Evolutionary conservation across 2,329 filamentous ascomycete genomes (phyloP).

Genomic region (Phoma sp.): DNA sequence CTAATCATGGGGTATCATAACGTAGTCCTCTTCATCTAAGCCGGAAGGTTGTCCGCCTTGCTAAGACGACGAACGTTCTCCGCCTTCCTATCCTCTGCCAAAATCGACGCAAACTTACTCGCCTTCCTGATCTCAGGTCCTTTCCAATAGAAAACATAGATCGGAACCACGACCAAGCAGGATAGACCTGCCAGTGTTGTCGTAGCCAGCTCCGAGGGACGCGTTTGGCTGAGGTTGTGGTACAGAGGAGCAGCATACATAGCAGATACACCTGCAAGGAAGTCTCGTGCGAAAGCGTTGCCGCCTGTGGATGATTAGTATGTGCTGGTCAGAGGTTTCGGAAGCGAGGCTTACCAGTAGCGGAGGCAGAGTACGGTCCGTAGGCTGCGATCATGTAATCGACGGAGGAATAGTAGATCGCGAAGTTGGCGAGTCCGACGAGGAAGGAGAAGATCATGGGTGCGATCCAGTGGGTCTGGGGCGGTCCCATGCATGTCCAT

Average conservation of each 20-base stretch:
- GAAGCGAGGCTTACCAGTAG: conserved; percentile 63
- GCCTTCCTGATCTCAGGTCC: conserved; percentile 59
- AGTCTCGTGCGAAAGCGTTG: conserved; percentile 75
- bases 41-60: conserved; percentile 25
- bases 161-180: conserved; percentile 46
- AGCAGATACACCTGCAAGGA: conserved; percentile 73
- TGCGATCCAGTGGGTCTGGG: conserved; percentile 68
- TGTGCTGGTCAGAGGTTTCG: conserved; percentile 60
- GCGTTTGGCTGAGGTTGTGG: conserved; percentile 44
- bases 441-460: conserved; percentile 68
- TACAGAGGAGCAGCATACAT: conserved; percentile 68
- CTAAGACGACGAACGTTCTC: conserved; percentile 27
- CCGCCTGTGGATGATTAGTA: conserved; percentile 64
- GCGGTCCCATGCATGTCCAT: conserved; percentile 68
- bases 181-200: conserved; percentile 60
- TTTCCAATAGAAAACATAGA: conserved; percentile 58
- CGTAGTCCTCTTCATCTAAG: background rate
- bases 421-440: conserved; percentile 72
- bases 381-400: conserved; percentile 80
- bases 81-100: conserved; percentile 33
- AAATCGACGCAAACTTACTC: conserved; percentile 57
- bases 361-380: conserved; percentile 73
- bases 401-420: conserved; percentile 76
- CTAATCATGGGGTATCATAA: too few species aligned
- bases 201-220: conserved; percentile 57